A percentile compares a stretch with the other conserved stretches of the same genome.
Evolutionary conservation across 208 protist genomes (phyloP).

Genomic region (Wallacemonas sp.): DNA sequence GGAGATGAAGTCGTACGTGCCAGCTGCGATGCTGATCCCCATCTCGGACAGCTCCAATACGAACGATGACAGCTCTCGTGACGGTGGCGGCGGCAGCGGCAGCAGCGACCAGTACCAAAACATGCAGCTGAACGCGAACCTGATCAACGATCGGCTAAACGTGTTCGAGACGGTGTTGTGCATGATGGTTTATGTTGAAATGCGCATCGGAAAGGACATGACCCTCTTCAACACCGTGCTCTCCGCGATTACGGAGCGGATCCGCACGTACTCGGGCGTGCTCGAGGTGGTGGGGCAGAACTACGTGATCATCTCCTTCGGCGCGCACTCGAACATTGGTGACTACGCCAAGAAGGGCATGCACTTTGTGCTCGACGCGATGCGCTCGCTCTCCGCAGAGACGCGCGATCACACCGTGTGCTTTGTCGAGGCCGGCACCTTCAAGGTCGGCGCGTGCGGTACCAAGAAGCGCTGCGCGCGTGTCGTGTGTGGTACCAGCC

Average conservation of each 20-base stretch:
- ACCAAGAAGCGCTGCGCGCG: conserved; percentile 38
- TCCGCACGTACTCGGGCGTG: conserved; percentile 44
- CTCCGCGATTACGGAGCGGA: conserved; percentile 24
- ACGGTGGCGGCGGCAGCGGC: not conserved
- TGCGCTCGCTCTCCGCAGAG: conserved; percentile 28
- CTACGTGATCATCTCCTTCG: conserved; percentile 63
- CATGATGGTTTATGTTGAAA: conserved; percentile 59
- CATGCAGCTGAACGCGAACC: conserved; percentile 59
- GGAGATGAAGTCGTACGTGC: conserved; percentile 55
- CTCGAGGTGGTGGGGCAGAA: conserved; percentile 57
- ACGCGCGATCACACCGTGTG: conserved; percentile 46
- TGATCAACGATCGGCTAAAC: conserved; percentile 68
- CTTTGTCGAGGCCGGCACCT: conserved; percentile 60
- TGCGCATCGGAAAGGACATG: conserved; percentile 41
- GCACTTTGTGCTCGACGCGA: conserved; percentile 58
- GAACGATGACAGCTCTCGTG: not conserved
- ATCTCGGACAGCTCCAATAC: conserved; percentile 1
- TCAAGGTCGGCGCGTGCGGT: conserved; percentile 71
- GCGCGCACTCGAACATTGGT: conserved; percentile 57
- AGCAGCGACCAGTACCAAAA: conserved; percentile 24
- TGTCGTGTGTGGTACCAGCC: conserved; percentile 39
- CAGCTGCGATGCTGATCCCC: conserved; percentile 41
- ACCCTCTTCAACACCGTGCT: conserved; percentile 17
- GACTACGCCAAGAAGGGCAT: conserved; percentile 60
- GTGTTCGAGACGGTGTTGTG: conserved; percentile 46